Evolutionary conservation across 257 asterid species (phyloP).

Genomic region (Handroanthus guayacan): DNA sequence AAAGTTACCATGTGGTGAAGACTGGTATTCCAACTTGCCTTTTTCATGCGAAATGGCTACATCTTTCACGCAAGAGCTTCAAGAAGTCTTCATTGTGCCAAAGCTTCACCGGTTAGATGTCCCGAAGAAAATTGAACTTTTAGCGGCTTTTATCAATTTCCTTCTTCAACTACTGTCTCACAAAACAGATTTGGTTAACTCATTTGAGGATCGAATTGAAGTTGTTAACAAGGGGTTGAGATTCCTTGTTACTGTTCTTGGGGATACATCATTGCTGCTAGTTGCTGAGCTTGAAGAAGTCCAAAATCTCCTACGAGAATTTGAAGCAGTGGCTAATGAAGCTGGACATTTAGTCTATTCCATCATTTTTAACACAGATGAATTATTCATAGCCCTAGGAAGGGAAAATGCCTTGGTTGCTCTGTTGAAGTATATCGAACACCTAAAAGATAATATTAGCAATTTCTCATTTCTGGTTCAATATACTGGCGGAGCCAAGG

Average conservation of each 20-base stretch:
- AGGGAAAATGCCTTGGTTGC: neutral
- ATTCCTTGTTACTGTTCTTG: slow-evolving; percentile 12
- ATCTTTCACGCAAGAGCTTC: neutral
- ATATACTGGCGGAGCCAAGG: no score
- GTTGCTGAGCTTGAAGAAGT: slow-evolving; percentile 8
- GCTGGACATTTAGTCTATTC: slow-evolving; percentile 2
- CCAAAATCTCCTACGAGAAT: neutral
- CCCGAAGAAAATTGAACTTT: neutral
- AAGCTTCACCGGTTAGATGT: neutral
- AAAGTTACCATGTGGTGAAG: neutral
- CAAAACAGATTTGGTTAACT: neutral
- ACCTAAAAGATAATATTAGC: slow-evolving; percentile 15
- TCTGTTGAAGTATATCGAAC: neutral
- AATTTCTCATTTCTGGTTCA: neutral
- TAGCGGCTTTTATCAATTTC: slow-evolving; percentile 19
- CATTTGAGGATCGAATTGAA: neutral
- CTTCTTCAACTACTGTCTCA: neutral
- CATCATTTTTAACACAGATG: neutral
- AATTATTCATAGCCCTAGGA: neutral
- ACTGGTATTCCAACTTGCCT: neutral
- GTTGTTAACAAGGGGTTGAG: neutral
- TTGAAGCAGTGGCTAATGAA: slow-evolving; percentile 13
- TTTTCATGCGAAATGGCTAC: neutral
- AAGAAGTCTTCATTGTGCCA: neutral
- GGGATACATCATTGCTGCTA: slow-evolving; percentile 16